Evolutionary conservation across 192 early-diverging fungal genomes (phyloP).

Genomic region (Backusella circina): DNA sequence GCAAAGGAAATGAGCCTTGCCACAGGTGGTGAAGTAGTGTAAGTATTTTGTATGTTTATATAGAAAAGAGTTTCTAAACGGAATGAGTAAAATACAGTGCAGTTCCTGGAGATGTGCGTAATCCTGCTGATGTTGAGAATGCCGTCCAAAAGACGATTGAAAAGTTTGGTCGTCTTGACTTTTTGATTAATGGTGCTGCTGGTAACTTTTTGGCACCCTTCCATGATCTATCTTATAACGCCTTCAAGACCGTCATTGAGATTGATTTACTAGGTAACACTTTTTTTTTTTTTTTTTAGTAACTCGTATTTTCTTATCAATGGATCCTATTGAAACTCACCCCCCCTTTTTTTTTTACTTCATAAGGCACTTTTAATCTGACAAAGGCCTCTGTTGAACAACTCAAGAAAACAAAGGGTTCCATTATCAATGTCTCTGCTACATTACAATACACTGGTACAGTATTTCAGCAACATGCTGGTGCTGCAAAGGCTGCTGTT

Average conservation of each 20-base stretch:
- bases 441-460: conserved; percentile 61
- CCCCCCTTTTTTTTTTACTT: too few relatives aligned
- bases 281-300: too few relatives aligned
- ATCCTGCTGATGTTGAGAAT: conserved; percentile 50
- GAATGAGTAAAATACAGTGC: conserved; percentile 17
- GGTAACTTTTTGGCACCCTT: conserved; percentile 74
- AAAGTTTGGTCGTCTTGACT: conserved; percentile 62
- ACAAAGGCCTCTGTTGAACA: conserved; percentile 66
- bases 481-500: conserved; percentile 35
- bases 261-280: conserved; percentile 42
- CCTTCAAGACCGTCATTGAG: conserved; percentile 66
- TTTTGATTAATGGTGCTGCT: conserved; percentile 55
- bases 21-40: conserved; percentile 55
- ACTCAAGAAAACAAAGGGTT: conserved; percentile 62
- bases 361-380: conserved; percentile 71
- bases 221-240: conserved; percentile 62
- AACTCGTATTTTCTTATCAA: background rate
- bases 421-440: conserved; percentile 68
- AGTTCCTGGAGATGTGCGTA: conserved; percentile 63
- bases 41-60: too few relatives aligned
- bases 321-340: background rate
- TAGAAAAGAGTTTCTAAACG: background rate
- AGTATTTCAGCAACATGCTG: conserved; percentile 38
- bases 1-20: conserved; percentile 55
- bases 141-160: conserved; percentile 60